phyloP scores from a whole-genome alignment of 2,329 filamentous ascomycete species.

The Nemania abortiva region DNA sequence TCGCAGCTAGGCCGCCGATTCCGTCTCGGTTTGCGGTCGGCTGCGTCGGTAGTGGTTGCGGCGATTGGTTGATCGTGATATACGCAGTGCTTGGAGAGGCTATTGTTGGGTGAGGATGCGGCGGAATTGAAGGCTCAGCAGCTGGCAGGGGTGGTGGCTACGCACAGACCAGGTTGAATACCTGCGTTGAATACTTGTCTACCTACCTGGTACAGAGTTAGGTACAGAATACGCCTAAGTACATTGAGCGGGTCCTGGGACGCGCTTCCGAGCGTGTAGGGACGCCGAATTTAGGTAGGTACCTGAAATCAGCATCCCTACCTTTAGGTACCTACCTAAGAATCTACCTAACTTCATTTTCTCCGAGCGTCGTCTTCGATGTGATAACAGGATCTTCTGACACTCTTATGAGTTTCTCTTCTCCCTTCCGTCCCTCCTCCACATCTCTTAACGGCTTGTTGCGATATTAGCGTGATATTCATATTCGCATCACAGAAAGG shows the following conservation, averaged over 20 bases:
- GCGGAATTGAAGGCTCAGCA: slow-evolving; percentile 34
- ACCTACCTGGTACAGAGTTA: no score
- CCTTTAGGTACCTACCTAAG: background rate
- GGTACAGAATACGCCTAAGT: background rate
- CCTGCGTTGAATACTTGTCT: no score
- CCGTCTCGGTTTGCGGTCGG: slow-evolving; percentile 23
- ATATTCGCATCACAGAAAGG: background rate
- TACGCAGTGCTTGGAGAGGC: background rate
- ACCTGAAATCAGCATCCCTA: background rate
- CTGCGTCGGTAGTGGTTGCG: slow-evolving; percentile 33
- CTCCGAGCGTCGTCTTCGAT: background rate
- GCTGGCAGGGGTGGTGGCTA: slow-evolving; percentile 25
- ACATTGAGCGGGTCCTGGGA: background rate
- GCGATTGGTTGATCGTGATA: slow-evolving; percentile 4
- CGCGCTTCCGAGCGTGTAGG: background rate
- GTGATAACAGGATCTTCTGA: background rate
- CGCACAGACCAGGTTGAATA: slow-evolving; percentile 32
- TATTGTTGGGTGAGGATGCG: slow-evolving; percentile 11
- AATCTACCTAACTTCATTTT: background rate
- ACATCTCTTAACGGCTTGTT: background rate
- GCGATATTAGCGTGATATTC: background rate
- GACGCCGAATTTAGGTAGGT: background rate
- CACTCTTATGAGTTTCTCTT: background rate
- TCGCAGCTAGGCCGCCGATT: slow-evolving; percentile 27
- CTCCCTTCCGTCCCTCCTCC: background rate